phyloP scores from a whole-genome alignment of 352 stramenopile genomes.

The Pythium utonaiense region DNA sequence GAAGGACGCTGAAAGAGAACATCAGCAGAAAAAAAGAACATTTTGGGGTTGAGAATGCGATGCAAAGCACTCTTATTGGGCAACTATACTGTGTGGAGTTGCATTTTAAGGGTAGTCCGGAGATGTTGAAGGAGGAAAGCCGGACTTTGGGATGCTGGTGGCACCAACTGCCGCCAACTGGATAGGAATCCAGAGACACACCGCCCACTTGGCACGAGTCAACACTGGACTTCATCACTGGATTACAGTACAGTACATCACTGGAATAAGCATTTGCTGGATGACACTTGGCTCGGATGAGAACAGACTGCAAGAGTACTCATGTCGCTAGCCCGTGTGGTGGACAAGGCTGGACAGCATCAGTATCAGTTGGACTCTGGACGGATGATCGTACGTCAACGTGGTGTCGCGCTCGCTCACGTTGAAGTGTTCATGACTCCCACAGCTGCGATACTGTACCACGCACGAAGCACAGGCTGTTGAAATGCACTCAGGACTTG shows the following conservation, averaged over 20 bases:
- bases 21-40: not conserved
- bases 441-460: no score
- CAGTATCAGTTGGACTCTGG: not conserved
- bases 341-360: not conserved
- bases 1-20: not conserved
- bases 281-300: no score
- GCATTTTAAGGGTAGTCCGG: not conserved
- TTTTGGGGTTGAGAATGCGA: not conserved
- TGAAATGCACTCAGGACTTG: no score
- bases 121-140: constrained; percentile 1
- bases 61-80: not conserved
- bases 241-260: not conserved
- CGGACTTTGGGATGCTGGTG: not conserved
- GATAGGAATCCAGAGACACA: constrained; percentile 1
- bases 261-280: not conserved
- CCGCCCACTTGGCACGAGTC: not conserved
- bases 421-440: no score
- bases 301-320: no score
- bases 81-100: not conserved
- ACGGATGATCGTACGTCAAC: no score
- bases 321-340: not conserved
- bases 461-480: no score
- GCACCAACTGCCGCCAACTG: not conserved
- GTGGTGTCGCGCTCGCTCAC: no score
- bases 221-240: not conserved